These are phyloP conservation scores for Yamadazyma sp. DNA, from an alignment of 1,139 yeast genomes.

Conservation along the genomic window DNA sequence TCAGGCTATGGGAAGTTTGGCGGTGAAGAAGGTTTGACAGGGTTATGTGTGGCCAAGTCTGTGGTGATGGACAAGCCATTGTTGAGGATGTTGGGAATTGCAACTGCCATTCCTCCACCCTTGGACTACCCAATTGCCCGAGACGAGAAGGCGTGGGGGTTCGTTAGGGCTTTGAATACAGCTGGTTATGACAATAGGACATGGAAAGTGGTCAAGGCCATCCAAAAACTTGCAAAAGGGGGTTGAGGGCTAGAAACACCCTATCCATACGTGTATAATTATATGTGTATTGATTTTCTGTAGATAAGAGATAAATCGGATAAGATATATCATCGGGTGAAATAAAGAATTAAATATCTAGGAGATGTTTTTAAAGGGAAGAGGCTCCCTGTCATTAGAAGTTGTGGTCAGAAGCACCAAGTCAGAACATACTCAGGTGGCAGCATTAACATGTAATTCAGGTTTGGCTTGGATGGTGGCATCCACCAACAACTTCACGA, in stretches of 20 bases:
- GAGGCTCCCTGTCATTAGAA: too few relatives aligned
- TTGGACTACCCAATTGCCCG: conserved; percentile 88
- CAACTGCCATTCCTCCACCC: conserved; percentile 82
- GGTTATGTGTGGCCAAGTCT: conserved; percentile 82
- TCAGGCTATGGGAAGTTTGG: conserved; percentile 97
- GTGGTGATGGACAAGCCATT: conserved; percentile 82
- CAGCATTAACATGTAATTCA: conserved; percentile 78
- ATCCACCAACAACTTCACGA: conserved; percentile 73
- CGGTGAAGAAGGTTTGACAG: conserved; percentile 93
- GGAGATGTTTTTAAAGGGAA: too few relatives aligned
- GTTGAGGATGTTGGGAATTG: conserved; percentile 54
- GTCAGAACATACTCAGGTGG: background rate
- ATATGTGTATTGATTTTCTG: conserved; percentile 1
- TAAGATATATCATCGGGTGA: background rate
- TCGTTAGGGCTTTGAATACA: conserved; percentile 75
- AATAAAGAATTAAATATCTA: too few relatives aligned
- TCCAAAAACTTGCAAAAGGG: conserved; percentile 41
- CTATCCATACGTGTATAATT: background rate
- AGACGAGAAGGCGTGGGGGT: conserved; percentile 82
- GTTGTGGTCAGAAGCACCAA: too few relatives aligned
- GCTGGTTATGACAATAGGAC: conserved; percentile 82
- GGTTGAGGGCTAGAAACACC: conserved; percentile 16
- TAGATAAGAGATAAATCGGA: background rate
- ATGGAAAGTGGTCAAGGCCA: conserved; percentile 58
- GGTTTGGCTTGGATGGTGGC: conserved; percentile 82